phyloP scores from a whole-genome alignment of 306 rosid species.

The Rosa chinensis region DNA sequence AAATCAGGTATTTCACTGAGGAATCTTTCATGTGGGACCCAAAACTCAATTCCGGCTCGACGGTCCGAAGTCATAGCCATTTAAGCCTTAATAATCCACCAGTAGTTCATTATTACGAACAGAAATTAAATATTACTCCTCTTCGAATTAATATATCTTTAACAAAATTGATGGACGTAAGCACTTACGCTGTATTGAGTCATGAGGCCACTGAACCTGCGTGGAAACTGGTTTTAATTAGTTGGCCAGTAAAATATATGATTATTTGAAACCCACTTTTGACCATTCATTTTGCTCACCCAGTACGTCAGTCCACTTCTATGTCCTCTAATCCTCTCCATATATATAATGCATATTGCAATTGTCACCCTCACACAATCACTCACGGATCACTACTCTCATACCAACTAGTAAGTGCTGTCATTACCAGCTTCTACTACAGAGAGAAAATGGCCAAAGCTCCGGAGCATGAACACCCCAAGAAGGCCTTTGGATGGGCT shows the following conservation, averaged over 20 bases:
- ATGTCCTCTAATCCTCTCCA: neutral
- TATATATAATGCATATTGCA: neutral
- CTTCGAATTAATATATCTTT: too few species aligned
- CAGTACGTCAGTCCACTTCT: neutral
- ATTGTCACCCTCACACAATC: neutral
- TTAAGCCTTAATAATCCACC: too few species aligned
- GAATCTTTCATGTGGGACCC: too few species aligned
- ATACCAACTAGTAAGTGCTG: neutral
- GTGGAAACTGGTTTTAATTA: too few species aligned
- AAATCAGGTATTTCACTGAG: too few species aligned
- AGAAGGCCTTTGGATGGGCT: slow-evolving; percentile 31
- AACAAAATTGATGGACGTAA: neutral
- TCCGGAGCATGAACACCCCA: slow-evolving; percentile 18
- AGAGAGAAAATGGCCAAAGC: neutral
- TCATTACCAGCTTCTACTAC: neutral
- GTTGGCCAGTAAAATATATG: neutral
- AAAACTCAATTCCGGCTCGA: too few species aligned
- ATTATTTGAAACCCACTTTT: neutral
- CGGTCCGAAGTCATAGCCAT: too few species aligned
- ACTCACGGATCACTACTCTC: neutral
- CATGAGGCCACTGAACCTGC: too few species aligned
- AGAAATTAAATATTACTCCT: too few species aligned
- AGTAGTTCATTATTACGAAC: too few species aligned
- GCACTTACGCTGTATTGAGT: neutral
- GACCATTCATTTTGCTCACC: neutral